Percentiles rank a stretch among this genome's conserved stretches.
Conservation (phyloP, 805 yeast species). For the Diddensiella santjacobensis region DNA sequence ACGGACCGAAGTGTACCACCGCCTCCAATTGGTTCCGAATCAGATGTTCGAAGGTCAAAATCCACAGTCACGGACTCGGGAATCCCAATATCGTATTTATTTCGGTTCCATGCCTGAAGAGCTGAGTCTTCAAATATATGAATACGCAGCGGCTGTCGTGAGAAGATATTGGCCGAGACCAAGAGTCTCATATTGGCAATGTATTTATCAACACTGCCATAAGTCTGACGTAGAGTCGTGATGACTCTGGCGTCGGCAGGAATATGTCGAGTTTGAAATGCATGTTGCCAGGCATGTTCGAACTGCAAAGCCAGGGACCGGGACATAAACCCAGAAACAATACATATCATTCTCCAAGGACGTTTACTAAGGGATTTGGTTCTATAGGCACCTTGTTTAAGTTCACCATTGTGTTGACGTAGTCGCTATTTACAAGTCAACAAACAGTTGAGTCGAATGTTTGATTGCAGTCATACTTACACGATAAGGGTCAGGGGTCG, state of each 20-base stretch:
- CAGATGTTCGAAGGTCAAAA: conserved; percentile 9
- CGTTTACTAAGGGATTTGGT: conserved; percentile 55
- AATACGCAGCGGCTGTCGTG: conserved; percentile 26
- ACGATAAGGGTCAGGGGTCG: conserved; percentile 70
- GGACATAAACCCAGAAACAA: conserved; percentile 70
- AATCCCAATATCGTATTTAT: conserved; percentile 23
- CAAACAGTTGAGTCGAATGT: conserved; percentile 2
- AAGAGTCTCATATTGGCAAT: conserved; percentile 31
- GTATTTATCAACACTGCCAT: conserved; percentile 23
- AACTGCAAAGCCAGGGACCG: conserved; percentile 69
- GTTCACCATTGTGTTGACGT: conserved; percentile 74
- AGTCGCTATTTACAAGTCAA: conserved; percentile 40
- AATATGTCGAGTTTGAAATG: conserved; percentile 61
- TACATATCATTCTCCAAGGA: conserved; percentile 69
- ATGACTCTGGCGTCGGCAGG: conserved; percentile 38
- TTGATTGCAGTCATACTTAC: conserved; percentile 24
- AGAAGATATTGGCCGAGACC: conserved; percentile 23
- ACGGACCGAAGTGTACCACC: conserved; percentile 14
- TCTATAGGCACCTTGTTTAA: conserved; percentile 58
- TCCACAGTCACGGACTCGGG: conserved; percentile 11
- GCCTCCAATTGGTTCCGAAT: conserved; percentile 15
- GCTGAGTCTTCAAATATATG: conserved; percentile 29
- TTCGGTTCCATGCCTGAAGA: conserved; percentile 25
- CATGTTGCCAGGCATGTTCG: conserved; percentile 83
- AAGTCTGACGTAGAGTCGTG: conserved; percentile 18